These are phyloP conservation scores for Cercophora scortea DNA, from an alignment of 495 filamentous ascomycete genomes.

Conservation along the genomic window DNA sequence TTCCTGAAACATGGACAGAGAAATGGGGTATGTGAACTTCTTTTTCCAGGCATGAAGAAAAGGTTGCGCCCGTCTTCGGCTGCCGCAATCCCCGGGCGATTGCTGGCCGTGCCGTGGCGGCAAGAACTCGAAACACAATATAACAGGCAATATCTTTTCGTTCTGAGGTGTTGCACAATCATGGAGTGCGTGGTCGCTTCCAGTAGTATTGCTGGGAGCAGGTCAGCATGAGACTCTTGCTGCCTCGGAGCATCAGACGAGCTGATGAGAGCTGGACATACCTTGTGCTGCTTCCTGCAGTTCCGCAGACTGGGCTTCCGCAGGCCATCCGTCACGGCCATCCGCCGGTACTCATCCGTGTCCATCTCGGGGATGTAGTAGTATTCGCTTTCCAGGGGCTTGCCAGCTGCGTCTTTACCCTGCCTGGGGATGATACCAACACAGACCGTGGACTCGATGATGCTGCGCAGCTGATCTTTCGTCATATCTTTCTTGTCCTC, in stretches of 20 bases:
- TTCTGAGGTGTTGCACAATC: slow-evolving; percentile 4
- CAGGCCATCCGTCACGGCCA: slow-evolving; percentile 77
- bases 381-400: slow-evolving; percentile 88
- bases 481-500: slow-evolving; percentile 50
- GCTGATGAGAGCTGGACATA: slow-evolving; percentile 31
- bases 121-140: too few relatives aligned
- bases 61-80: too few relatives aligned
- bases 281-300: slow-evolving; percentile 95
- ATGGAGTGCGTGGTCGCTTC: slow-evolving; percentile 63
- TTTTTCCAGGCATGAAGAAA: not conserved
- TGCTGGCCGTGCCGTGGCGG: too few relatives aligned
- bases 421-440: slow-evolving; percentile 82
- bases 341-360: slow-evolving; percentile 64
- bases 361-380: slow-evolving; percentile 96
- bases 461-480: slow-evolving; percentile 53
- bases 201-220: slow-evolving; percentile 80
- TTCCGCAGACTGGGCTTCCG: slow-evolving; percentile 79
- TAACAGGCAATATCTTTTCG: too few relatives aligned
- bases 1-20: slow-evolving; percentile 1
- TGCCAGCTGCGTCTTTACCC: slow-evolving; percentile 94
- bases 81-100: too few relatives aligned
- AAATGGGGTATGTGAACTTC: slow-evolving; percentile 8
- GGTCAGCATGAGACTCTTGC: slow-evolving; percentile 14
- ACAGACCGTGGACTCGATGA: slow-evolving; percentile 66
- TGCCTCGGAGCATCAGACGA: not conserved